These are phyloP conservation scores for Spathaspora jeffriesii DNA, from an alignment of 1,139 yeast species.

Conservation along the genomic window DNA sequence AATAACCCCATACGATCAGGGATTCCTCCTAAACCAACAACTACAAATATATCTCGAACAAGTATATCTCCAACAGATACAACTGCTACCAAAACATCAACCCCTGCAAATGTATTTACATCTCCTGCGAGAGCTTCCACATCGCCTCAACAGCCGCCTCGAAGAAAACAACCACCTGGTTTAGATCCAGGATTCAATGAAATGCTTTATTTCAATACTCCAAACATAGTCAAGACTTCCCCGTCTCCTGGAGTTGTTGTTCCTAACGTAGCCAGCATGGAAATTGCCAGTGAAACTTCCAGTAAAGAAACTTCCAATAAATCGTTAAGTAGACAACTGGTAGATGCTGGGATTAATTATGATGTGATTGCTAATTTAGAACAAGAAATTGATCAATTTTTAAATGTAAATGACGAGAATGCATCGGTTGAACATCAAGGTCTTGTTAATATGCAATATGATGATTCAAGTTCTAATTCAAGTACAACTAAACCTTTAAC, in stretches of 20 bases:
- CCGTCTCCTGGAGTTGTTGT: slow-evolving; percentile 2
- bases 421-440: background rate
- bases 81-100: background rate
- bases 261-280: slow-evolving; percentile 1
- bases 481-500: background rate
- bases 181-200: slow-evolving; percentile 7
- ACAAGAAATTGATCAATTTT: slow-evolving; percentile 14
- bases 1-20: background rate
- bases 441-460: background rate
- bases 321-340: background rate
- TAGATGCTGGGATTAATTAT: background rate
- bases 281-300: background rate
- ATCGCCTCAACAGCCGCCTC: no score
- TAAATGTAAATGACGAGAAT: slow-evolving; percentile 4
- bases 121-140: no score
- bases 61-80: background rate
- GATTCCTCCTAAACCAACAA: background rate
- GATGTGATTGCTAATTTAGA: slow-evolving; percentile 13
- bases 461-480: slow-evolving; percentile 1
- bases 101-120: slow-evolving; percentile 1
- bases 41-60: background rate
- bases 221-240: slow-evolving; percentile 5
- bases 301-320: background rate
- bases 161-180: slow-evolving; percentile 24
- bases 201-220: slow-evolving; percentile 10